Evolutionary conservation across 305 asterid species (phyloP), one percentile per base, ranked within the genome.

Genomic region (Fraxinus latifolia): DNA sequence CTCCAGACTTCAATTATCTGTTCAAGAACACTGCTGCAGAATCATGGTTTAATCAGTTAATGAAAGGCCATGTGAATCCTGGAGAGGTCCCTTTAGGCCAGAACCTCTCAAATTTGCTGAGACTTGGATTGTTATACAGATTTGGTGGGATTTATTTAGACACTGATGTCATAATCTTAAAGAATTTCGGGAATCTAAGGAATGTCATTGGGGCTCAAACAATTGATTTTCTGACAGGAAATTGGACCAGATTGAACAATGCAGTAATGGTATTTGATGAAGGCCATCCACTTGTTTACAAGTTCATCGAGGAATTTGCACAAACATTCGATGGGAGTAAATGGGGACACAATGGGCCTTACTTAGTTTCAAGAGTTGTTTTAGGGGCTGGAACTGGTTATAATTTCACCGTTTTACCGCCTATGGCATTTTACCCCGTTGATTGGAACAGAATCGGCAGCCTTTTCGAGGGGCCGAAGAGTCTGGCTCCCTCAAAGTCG

Each of bases 311-410:
- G 53, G 99, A 96, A 84, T 96, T 94, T 71, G 94, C 99, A 0
- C 87, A 77, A n/a, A 94, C 98, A 0, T 94, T 96, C 71, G 95
- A 96, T 81, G 99, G 98, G 19, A 92, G 90, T 11, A 93, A 90
- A 81, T 94, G 98, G 99, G 98, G 99, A 1, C 98, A 94, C 78
- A 96, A 96, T 67, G 99, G 99, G 11, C 99, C 97, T 12, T 96
- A 94, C 75, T 84, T 96, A 78, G 99, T 93, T 25, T 96, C 99
- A 3, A 87, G 99, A 82, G 98, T 96, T 4, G 97, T 92, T 81
- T 62, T 86, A 0, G 89, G 98, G 88, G 39, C 89, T 39, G 89
- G 82, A 80, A 87, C 83, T 42, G 93, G 91, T 29, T 90, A 84
- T 74, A 85, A 92, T 70, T 82, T 91, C 67, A 91, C 93, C 0